Conservation (phyloP, 768 basidiomycete species). For the Boletus rubescentipes region DNA sequence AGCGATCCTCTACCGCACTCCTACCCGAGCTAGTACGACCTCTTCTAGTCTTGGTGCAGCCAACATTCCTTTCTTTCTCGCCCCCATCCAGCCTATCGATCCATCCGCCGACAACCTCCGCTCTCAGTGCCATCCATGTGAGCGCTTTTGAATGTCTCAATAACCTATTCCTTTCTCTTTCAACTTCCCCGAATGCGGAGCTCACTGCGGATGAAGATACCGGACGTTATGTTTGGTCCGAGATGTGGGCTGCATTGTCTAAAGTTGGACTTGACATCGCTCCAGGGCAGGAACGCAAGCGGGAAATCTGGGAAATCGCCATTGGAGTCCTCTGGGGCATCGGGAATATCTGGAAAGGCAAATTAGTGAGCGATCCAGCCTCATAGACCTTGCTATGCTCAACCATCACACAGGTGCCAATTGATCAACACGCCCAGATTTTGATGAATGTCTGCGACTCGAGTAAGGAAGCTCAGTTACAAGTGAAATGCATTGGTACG, state of each 20-base stretch:
- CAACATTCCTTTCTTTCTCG: slow-evolving; percentile 80
- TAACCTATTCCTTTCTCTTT: slow-evolving; percentile 80
- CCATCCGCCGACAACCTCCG: slow-evolving; percentile 89
- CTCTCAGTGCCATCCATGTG: slow-evolving; percentile 78
- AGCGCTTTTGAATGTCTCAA: slow-evolving; percentile 87
- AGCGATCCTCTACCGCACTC: slow-evolving; percentile 33
- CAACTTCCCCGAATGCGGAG: slow-evolving; percentile 43
- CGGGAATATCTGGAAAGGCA: slow-evolving; percentile 71
- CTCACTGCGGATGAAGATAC: slow-evolving; percentile 45
- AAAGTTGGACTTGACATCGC: slow-evolving; percentile 59
- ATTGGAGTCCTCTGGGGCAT: slow-evolving; percentile 88
- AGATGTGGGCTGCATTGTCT: slow-evolving; percentile 61
- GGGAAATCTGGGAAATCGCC: slow-evolving; percentile 76
- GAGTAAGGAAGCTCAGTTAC: slow-evolving; percentile 51
- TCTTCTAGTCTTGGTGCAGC: slow-evolving; percentile 65
- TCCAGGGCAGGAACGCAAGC: slow-evolving; percentile 64
- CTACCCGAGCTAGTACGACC: slow-evolving; percentile 67
- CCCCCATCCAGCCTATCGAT: slow-evolving; percentile 65
- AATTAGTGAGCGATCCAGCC: slow-evolving; percentile 45
- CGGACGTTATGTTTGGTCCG: slow-evolving; percentile 60
- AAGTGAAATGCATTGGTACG: slow-evolving; percentile 82
- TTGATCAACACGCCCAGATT: slow-evolving; percentile 58
- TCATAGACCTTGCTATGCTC: slow-evolving; percentile 2
- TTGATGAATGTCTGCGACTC: slow-evolving; percentile 66
- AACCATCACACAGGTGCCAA: slow-evolving; percentile 44